Base-by-base conservation (phyloP, 2,329 filamentous ascomycete species). In the Fusarium agapanthi region DNA sequence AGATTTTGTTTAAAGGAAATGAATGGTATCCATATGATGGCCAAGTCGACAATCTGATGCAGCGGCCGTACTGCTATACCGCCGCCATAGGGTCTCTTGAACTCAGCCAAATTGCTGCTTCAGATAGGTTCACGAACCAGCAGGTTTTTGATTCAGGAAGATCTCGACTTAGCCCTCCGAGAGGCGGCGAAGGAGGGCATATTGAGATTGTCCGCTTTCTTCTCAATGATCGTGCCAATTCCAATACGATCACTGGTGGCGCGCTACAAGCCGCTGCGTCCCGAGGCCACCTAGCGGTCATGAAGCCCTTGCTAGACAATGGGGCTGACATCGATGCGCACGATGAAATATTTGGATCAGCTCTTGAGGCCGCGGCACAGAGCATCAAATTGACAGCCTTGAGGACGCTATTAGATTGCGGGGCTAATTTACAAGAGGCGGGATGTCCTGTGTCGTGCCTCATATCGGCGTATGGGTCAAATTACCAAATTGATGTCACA, bases 401-500 rank as follows among this genome's bases (percentile, higher is more conserved):
- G 1, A 1, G 16, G 4, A 44, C 20, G 7, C 7, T 44, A 0
- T 5, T 44, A 16, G 5, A 4, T 26, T 16, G 7, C 0, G 24
- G 24, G 11, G 41, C 41, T 9, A 26, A 13, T 44, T 16, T 7
- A 1, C 7, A 0, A 0, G 1, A 18, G 2, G 41, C n/a, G 4
- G 41, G 41, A 20, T 44, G 16, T 6, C 24, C 24, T 4, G 0
- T 26, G 0, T 44, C 41, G 16, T 44, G 24, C 0, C 24, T 44
- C 11, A 26, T 43, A 0, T n/a, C 41, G 16, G 41, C 40, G 0
- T 24, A 18, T 24, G 0, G 0, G 41, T 0, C 5, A 24, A 0
- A 1, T 0, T 2, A 6, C 11, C 5, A 5, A 7, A 7, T 18
- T 43, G 7, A 26, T 18, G 1, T 20, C 16, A 20, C 16, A 1